These are phyloP conservation scores for Acer negundo DNA, from an alignment of 345 rosid species.

Conservation along the genomic window DNA sequence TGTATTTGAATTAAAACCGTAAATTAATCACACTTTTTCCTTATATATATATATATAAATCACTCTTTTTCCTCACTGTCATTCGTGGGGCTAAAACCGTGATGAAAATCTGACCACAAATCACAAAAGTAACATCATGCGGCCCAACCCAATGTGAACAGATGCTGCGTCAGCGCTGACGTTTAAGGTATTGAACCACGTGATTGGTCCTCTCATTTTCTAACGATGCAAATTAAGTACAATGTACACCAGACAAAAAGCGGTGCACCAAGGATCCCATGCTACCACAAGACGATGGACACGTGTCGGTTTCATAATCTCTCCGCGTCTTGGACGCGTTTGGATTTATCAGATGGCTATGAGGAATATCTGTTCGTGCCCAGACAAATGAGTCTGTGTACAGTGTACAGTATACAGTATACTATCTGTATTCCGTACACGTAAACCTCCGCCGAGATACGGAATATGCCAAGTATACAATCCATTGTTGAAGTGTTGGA, in stretches of 20 bases:
- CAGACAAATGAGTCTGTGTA: conserved; percentile 4
- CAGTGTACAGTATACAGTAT: too few relatives aligned
- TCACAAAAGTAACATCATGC: neutral
- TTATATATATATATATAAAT: too few relatives aligned
- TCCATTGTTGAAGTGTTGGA: too few relatives aligned
- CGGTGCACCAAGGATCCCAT: neutral
- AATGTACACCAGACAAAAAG: neutral
- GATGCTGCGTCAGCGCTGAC: conserved; percentile 27
- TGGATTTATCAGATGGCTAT: neutral
- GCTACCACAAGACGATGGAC: neutral
- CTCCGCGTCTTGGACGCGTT: conserved; percentile 10
- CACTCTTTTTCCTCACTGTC: too few relatives aligned
- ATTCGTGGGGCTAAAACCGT: too few relatives aligned
- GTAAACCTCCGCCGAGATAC: too few relatives aligned
- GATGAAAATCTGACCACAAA: neutral
- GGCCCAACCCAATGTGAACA: neutral
- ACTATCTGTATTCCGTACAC: too few relatives aligned
- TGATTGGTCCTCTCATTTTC: neutral
- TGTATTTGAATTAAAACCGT: too few relatives aligned
- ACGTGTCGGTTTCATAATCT: conserved; percentile 8
- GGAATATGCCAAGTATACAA: too few relatives aligned
- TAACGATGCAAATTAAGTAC: neutral
- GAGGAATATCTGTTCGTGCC: too few relatives aligned
- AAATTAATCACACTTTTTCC: too few relatives aligned
- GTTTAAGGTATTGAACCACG: neutral